A percentile compares a stretch with the other conserved stretches of the same genome.
Conservation (phyloP, 2,329 filamentous ascomycete genomes). For the Hymenoscyphus linearis region DNA sequence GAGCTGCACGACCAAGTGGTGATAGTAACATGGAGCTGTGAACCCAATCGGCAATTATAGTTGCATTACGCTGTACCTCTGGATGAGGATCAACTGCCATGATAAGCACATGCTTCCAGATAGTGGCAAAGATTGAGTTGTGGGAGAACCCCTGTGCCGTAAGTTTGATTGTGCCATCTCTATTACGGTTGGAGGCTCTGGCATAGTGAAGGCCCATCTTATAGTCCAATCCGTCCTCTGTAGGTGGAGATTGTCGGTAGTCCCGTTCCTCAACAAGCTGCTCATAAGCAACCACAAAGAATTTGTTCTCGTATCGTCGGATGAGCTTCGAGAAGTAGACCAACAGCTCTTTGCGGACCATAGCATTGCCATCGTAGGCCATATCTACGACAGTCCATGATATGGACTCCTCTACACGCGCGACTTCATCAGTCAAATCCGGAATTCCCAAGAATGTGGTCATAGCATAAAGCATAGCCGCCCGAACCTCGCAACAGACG, state of each 20-base stretch:
- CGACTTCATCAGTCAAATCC: slow-evolving; percentile 85
- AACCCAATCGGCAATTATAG: slow-evolving; percentile 79
- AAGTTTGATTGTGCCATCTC: slow-evolving; percentile 53
- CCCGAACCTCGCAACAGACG: slow-evolving; percentile 84
- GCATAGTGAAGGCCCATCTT: slow-evolving; percentile 61
- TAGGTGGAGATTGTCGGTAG: slow-evolving; percentile 52
- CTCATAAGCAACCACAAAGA: slow-evolving; percentile 87
- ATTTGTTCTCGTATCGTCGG: slow-evolving; percentile 84
- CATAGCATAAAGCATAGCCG: slow-evolving; percentile 88
- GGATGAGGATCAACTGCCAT: slow-evolving; percentile 92
- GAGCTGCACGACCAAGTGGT: slow-evolving; percentile 64
- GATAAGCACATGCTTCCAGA: slow-evolving; percentile 90
- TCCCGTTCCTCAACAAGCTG: slow-evolving; percentile 81
- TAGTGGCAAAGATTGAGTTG: slow-evolving; percentile 86
- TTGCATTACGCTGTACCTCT: slow-evolving; percentile 82
- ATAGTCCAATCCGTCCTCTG: slow-evolving; percentile 51
- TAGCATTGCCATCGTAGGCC: slow-evolving; percentile 87
- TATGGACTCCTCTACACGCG: slow-evolving; percentile 83
- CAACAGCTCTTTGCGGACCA: slow-evolving; percentile 88
- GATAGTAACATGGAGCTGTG: slow-evolving; percentile 75
- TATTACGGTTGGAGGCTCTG: slow-evolving; percentile 48
- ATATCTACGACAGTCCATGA: slow-evolving; percentile 86
- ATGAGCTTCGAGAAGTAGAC: slow-evolving; percentile 93
- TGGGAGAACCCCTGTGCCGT: slow-evolving; percentile 61
- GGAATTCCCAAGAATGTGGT: slow-evolving; percentile 92